Percentiles rank a stretch among this genome's conserved stretches.
Evolutionary conservation across 805 yeast genomes (phyloP).

Genomic region (Saccharomycopsis olivae): DNA sequence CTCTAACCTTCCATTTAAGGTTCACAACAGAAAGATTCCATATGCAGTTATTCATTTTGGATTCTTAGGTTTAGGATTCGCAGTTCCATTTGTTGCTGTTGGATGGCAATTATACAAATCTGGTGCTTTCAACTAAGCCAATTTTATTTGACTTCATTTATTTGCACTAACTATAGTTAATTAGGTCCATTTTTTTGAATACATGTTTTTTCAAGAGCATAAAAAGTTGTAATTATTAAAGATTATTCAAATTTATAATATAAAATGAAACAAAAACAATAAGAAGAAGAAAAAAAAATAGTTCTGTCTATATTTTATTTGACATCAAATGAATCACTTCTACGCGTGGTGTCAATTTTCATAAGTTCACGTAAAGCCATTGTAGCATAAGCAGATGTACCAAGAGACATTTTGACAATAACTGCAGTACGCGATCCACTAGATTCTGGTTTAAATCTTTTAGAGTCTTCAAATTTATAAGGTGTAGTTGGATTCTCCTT

Average conservation of each 20-base stretch:
- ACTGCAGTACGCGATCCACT: conserved; percentile 53
- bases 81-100: conserved; percentile 69
- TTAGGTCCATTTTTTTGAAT: neutral
- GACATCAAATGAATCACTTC: too few relatives aligned
- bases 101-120: conserved; percentile 83
- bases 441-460: conserved; percentile 18
- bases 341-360: conserved; percentile 60
- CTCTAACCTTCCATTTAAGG: conserved; percentile 89
- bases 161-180: neutral
- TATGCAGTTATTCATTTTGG: conserved; percentile 75
- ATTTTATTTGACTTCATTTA: too few relatives aligned
- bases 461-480: conserved; percentile 16
- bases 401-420: conserved; percentile 64
- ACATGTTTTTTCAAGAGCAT: too few relatives aligned
- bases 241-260: too few relatives aligned
- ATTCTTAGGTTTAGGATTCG: conserved; percentile 59
- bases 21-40: conserved; percentile 87
- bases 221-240: too few relatives aligned
- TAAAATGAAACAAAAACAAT: too few relatives aligned
- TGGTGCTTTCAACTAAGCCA: conserved; percentile 32
- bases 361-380: conserved; percentile 92
- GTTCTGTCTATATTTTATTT: too few relatives aligned
- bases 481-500: neutral
- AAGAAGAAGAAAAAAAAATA: too few relatives aligned
- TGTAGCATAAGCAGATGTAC: conserved; percentile 88